A percentile compares a stretch with the other conserved stretches of the same genome.
Conservation (phyloP, 225 moss, liverwort and hornwort genomes). For the Bryum argenteum region DNA sequence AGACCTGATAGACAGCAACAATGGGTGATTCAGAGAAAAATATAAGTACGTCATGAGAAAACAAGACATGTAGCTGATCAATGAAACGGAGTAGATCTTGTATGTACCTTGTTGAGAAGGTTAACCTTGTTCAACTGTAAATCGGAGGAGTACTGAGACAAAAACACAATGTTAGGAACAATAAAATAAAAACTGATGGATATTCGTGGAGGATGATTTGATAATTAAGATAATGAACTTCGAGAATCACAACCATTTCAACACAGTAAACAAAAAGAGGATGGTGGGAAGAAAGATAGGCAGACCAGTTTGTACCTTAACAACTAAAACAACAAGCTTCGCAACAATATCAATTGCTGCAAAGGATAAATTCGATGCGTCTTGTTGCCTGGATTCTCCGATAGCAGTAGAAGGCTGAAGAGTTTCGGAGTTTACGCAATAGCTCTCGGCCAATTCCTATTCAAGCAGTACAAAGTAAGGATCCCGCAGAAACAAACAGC, state of each 20-base stretch:
- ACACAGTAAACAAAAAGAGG: conserved; percentile 14
- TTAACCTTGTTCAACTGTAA: conserved; percentile 77
- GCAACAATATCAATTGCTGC: conserved; percentile 90
- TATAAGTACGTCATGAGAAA: not conserved
- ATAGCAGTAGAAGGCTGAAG: conserved; percentile 43
- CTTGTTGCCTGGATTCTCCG: conserved; percentile 57
- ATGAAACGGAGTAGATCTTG: conserved; percentile 1
- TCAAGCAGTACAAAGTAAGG: conserved; percentile 24
- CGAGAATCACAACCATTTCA: conserved; percentile 9
- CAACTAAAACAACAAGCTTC: conserved; percentile 86
- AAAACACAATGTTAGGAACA: conserved; percentile 25
- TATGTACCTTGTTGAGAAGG: conserved; percentile 79
- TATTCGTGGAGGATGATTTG: conserved; percentile 13
- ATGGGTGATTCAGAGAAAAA: not conserved
- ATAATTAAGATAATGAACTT: not conserved
- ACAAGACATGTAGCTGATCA: not conserved
- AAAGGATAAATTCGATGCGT: conserved; percentile 72
- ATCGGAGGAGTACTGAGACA: conserved; percentile 71
- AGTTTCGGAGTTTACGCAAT: conserved; percentile 77
- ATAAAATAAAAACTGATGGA: not conserved
- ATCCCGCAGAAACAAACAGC: not conserved
- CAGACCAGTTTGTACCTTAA: conserved; percentile 55
- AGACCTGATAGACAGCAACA: conserved; percentile 48
- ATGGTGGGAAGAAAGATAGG: not conserved
- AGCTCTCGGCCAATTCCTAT: conserved; percentile 79